Conservation (phyloP, 2,329 filamentous ascomycete species). For the Xylaria digitata region DNA sequence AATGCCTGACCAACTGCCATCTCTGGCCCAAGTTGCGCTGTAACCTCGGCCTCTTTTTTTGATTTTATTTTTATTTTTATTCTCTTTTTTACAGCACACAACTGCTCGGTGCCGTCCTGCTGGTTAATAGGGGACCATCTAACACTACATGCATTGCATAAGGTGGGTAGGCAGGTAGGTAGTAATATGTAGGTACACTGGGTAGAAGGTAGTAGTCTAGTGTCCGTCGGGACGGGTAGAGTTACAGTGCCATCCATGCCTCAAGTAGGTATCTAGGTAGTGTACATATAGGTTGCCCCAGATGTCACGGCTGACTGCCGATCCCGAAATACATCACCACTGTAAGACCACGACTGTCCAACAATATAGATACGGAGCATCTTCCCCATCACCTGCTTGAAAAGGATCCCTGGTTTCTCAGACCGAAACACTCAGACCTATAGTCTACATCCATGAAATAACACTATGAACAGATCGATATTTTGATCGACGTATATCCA, state of each 20-base stretch:
- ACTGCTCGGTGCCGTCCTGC: too few species aligned
- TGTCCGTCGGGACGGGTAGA: too few species aligned
- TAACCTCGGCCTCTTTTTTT: slow-evolving; percentile 43
- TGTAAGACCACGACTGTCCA: neutral
- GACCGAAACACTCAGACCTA: neutral
- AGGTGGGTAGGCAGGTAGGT: too few species aligned
- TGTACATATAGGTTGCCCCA: too few species aligned
- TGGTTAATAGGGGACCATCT: too few species aligned
- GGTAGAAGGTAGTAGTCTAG: too few species aligned
- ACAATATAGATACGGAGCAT: slow-evolving; percentile 23
- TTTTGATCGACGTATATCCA: slow-evolving; percentile 28
- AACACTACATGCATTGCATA: too few species aligned
- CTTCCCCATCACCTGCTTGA: slow-evolving; percentile 30
- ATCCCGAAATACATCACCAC: slow-evolving; percentile 12
- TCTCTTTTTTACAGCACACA: too few species aligned
- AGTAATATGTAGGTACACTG: too few species aligned
- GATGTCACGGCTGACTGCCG: slow-evolving; percentile 29
- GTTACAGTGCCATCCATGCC: too few species aligned
- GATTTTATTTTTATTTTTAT: slow-evolving; percentile 2
- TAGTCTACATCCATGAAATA: slow-evolving; percentile 10
- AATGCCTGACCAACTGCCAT: slow-evolving; percentile 35
- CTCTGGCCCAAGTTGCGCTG: slow-evolving; percentile 37
- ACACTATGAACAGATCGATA: slow-evolving; percentile 15
- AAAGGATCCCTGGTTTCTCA: slow-evolving; percentile 25
- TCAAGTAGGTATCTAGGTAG: neutral